Conservation (phyloP, 2,329 filamentous ascomycete genomes). For the Trichoderma oligosporum region DNA sequence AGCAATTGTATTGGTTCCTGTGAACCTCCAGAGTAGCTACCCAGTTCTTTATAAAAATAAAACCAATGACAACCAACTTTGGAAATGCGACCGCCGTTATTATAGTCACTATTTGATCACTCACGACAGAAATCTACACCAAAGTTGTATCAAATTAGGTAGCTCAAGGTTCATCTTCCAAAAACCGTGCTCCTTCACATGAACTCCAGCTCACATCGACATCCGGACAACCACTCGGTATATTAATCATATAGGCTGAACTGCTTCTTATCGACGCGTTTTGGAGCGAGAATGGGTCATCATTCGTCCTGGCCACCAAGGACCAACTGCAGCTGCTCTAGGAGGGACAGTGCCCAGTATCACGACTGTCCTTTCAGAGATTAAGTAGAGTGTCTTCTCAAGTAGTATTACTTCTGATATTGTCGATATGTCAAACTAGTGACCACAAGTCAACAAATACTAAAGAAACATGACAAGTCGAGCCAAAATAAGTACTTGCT, state of each 20-base stretch:
- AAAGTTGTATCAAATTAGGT: constrained; percentile 42
- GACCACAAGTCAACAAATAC: constrained; percentile 21
- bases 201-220: constrained; percentile 24
- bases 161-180: constrained; percentile 38
- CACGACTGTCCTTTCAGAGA: constrained; percentile 16
- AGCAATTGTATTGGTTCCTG: constrained; percentile 21
- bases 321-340: constrained; percentile 35
- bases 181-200: constrained; percentile 34
- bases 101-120: constrained; percentile 40
- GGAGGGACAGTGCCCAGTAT: constrained; percentile 28
- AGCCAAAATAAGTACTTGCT: constrained; percentile 28
- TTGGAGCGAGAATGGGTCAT: constrained; percentile 46
- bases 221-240: constrained; percentile 35
- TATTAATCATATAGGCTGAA: constrained; percentile 28
- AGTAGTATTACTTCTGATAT: constrained; percentile 26
- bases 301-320: constrained; percentile 46
- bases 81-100: constrained; percentile 37
- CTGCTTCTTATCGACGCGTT: constrained; percentile 24
- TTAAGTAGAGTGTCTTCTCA: constrained; percentile 21
- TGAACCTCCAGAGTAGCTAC: constrained; percentile 23
- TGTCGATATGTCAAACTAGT: constrained; percentile 26
- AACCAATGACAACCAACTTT: constrained; percentile 35
- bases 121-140: constrained; percentile 26
- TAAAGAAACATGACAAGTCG: constrained; percentile 24
- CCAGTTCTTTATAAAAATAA: constrained; percentile 42